phyloP scores from a whole-genome alignment of 2,329 filamentous ascomycete species.

The Trichocomaceae sp. region DNA sequence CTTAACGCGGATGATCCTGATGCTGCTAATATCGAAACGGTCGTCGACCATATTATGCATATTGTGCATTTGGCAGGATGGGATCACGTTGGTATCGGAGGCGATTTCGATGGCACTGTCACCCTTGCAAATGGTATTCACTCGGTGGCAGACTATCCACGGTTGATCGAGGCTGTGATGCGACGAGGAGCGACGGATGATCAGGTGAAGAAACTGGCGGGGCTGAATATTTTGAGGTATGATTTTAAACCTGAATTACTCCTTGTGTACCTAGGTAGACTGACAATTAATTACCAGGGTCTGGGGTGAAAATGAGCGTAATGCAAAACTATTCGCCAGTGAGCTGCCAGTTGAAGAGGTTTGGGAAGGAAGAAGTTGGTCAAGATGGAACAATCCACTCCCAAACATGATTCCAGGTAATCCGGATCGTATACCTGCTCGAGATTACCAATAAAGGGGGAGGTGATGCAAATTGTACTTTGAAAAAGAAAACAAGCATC shows the following conservation, averaged over 20 bases:
- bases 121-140: slow-evolving; percentile 31
- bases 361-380: slow-evolving; percentile 10
- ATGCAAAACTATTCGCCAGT: slow-evolving; percentile 3
- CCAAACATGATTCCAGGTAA: slow-evolving; percentile 9
- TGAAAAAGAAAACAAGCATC: neutral
- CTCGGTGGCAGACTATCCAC: slow-evolving; percentile 27
- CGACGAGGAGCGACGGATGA: slow-evolving; percentile 33
- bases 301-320: slow-evolving; percentile 2
- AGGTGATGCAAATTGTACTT: slow-evolving; percentile 4
- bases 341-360: slow-evolving; percentile 8
- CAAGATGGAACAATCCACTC: slow-evolving; percentile 10
- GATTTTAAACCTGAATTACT: neutral
- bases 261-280: neutral
- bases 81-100: slow-evolving; percentile 34
- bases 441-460: slow-evolving; percentile 1
- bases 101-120: slow-evolving; percentile 20
- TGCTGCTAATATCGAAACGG: slow-evolving; percentile 6
- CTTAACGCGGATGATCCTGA: slow-evolving; percentile 9
- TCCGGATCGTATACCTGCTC: slow-evolving; percentile 7
- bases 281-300: neutral
- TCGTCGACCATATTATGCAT: slow-evolving; percentile 11
- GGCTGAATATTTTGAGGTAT: slow-evolving; percentile 29
- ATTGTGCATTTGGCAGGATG: slow-evolving; percentile 23
- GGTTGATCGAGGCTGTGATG: slow-evolving; percentile 28
- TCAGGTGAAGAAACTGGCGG: slow-evolving; percentile 29